Evolutionary conservation across 768 basidiomycete species (phyloP), one percentile per base, ranked within the genome.

Genomic region (Kwoniella botswanensis): DNA sequence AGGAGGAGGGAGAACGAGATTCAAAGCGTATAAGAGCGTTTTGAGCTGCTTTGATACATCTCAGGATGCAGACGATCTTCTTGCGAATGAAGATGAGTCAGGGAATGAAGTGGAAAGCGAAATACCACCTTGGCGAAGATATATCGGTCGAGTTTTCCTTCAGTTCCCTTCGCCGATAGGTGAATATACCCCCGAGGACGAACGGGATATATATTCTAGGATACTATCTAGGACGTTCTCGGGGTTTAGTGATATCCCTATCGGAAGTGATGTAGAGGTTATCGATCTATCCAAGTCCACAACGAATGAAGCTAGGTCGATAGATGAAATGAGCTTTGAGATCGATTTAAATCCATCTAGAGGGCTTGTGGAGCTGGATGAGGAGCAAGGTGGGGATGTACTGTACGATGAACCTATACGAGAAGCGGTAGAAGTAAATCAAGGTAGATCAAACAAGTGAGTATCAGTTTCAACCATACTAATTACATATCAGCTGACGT

Each of bases 71-170:
- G 13, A 42, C 42, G 35, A 17, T 4, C 1, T 0, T n/a, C 0
- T 1, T 58, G 57, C n/a, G 6, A n/a, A 17, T 17, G 65, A 29
- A 11, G 15, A 43, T n/a, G 54, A 4, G 3, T 0, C 4, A 58
- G 18, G 21, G 2, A 54, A 58, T 1, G 0, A 65, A 35, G 60
- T 7, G 5, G 22, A 35, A 17, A 59, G 22, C 11, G 6, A 21
- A 0, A 43, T 12, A 46, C 68, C 71, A 22, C 79, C 79, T 13
- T 80, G 79, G 79, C 53, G 77, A 15, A 52, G 50, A 29, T 46
- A 68, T 22, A 54, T 75, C 5, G 79, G 79, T 6, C 52, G 43
- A 60, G 55, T 63, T 1, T 80, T 74, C 62, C 71, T 80, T 59
- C 13, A 43, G 7, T 72, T 80, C 29, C 59, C 71, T 42, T 75